Evolutionary conservation across 495 filamentous ascomycete genomes (phyloP).

Genomic region (Annulohypoxylon moriforme): DNA sequence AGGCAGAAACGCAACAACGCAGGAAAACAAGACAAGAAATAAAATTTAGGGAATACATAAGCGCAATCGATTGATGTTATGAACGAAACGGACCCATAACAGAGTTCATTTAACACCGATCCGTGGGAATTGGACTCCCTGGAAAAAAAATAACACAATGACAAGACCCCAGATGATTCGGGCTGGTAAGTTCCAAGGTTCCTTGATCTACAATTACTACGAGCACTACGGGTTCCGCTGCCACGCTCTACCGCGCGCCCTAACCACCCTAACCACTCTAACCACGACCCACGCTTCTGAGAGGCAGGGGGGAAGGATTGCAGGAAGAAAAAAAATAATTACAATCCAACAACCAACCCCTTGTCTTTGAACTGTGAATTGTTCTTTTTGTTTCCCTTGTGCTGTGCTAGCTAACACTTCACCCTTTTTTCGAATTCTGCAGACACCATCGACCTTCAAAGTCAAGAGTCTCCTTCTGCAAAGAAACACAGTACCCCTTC

Average conservation of each 20-base stretch:
- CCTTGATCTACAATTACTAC: not conserved
- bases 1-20: not conserved
- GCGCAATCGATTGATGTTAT: conserved; percentile 24
- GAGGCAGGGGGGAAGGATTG: conserved; percentile 25
- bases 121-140: conserved; percentile 38
- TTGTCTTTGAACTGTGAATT: conserved; percentile 30
- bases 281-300: conserved; percentile 23
- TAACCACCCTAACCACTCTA: not conserved
- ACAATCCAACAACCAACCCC: conserved; percentile 44
- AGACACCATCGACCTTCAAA: conserved; percentile 98
- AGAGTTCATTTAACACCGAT: conserved; percentile 31
- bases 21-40: not conserved
- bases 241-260: not conserved
- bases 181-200: conserved; percentile 68
- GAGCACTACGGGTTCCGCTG: not conserved
- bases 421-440: conserved; percentile 39
- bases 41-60: conserved; percentile 28
- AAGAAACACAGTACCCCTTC: conserved; percentile 70
- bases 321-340: conserved; percentile 29
- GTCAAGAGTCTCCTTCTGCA: conserved; percentile 81
- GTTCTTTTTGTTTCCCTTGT: conserved; percentile 34
- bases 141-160: conserved; percentile 61
- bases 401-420: conserved; percentile 33
- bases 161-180: conserved; percentile 81
- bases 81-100: conserved; percentile 25